Evolutionary conservation across 441 rosid genomes (phyloP).

Genomic region (Capsella rubella): DNA sequence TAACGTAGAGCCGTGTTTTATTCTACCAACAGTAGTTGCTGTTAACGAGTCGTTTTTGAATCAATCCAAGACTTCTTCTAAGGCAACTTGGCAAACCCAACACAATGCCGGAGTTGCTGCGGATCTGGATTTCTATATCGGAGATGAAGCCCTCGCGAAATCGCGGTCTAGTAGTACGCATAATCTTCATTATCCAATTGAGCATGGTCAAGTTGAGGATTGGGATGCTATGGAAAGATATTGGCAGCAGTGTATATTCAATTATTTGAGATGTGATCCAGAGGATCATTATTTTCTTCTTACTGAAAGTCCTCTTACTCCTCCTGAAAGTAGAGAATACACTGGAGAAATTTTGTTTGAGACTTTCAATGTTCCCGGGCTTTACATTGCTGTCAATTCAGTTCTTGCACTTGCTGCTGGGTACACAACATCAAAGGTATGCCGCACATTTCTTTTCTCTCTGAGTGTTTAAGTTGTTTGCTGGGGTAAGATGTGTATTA

Average conservation of each 20-base stretch:
- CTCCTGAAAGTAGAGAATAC: slow-evolving; percentile 95
- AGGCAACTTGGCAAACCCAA: slow-evolving; percentile 83
- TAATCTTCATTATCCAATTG: slow-evolving; percentile 83
- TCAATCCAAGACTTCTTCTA: slow-evolving; percentile 72
- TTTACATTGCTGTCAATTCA: slow-evolving; percentile 94
- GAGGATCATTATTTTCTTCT: slow-evolving; percentile 98
- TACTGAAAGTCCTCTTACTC: slow-evolving; percentile 97
- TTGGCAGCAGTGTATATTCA: slow-evolving; percentile 98
- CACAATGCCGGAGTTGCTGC: slow-evolving; percentile 98
- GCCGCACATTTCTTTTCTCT: slow-evolving; percentile 21
- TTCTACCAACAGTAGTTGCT: slow-evolving; percentile 91
- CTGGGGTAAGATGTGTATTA: background rate
- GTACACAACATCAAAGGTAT: slow-evolving; percentile 94
- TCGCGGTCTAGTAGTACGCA: slow-evolving; percentile 81
- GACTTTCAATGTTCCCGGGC: slow-evolving; percentile 97
- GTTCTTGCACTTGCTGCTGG: slow-evolving; percentile 99
- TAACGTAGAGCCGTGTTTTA: slow-evolving; percentile 98
- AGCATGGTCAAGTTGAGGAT: slow-evolving; percentile 90
- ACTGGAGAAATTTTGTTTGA: slow-evolving; percentile 98
- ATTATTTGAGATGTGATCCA: slow-evolving; percentile 95
- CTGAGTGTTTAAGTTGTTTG: slow-evolving; percentile 20
- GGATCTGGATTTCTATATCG: slow-evolving; percentile 93
- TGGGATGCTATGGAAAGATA: slow-evolving; percentile 99
- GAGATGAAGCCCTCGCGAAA: slow-evolving; percentile 82
- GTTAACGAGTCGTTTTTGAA: slow-evolving; percentile 88